Evolutionary conservation across 106 monocot genomes (phyloP).

Genomic region (Phalaenopsis equestris): DNA sequence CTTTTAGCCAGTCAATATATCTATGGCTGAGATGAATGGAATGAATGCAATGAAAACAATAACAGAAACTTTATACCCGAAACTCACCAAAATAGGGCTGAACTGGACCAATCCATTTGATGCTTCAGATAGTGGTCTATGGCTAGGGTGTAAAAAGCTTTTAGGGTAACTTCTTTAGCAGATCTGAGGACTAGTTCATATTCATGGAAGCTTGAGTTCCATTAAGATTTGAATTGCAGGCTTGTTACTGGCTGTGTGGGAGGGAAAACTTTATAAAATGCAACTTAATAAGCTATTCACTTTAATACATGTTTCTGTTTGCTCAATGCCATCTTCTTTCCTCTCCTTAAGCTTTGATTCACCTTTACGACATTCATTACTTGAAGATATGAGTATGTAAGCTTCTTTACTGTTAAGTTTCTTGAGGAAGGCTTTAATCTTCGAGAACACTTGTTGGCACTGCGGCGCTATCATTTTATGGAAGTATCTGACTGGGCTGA

Average conservation of each 20-base stretch:
- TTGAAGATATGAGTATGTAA: constrained; percentile 79
- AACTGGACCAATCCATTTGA: background rate
- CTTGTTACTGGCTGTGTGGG: background rate
- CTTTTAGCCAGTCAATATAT: background rate
- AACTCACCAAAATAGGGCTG: background rate
- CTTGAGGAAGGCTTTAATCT: constrained; percentile 87
- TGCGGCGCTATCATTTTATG: constrained; percentile 92
- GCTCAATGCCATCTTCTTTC: background rate
- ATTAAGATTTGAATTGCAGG: background rate
- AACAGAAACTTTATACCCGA: background rate
- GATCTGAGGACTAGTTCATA: background rate
- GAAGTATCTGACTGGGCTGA: constrained; percentile 93
- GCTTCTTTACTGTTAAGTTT: constrained; percentile 77
- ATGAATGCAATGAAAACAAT: no score
- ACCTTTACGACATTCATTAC: constrained; percentile 1
- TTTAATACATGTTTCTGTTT: background rate
- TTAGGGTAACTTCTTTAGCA: background rate
- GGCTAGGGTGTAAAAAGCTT: background rate
- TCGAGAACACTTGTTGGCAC: constrained; percentile 59
- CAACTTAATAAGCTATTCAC: background rate
- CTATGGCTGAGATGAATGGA: background rate
- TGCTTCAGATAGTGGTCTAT: background rate
- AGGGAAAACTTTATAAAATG: background rate
- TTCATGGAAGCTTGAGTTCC: background rate
- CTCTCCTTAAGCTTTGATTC: background rate